Evolutionary conservation across 225 moss, liverwort and hornwort species (phyloP).

Genomic region (Thuidium tamariscinum): DNA sequence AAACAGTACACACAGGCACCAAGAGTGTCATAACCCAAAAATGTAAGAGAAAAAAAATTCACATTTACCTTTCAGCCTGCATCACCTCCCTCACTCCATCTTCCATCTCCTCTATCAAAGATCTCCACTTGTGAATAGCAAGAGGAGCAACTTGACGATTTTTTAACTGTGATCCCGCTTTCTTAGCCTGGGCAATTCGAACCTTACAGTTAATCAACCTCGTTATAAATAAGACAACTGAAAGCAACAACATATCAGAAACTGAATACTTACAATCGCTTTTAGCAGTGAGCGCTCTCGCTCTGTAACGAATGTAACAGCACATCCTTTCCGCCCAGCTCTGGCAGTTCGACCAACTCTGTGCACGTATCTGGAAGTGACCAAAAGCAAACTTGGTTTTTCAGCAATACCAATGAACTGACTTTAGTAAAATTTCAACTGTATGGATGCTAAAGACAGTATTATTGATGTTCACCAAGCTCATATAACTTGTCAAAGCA

Average conservation of each 20-base stretch:
- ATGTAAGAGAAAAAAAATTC: neutral
- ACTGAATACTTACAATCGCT: conserved; percentile 51
- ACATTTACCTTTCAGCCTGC: conserved; percentile 58
- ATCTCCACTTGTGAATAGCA: conserved; percentile 62
- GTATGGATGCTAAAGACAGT: neutral
- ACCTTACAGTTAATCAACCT: neutral
- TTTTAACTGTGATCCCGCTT: conserved; percentile 70
- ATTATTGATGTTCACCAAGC: neutral
- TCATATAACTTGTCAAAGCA: neutral
- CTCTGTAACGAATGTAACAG: conserved; percentile 80
- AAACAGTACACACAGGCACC: neutral
- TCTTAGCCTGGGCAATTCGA: conserved; percentile 57
- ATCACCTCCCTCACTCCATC: conserved; percentile 73
- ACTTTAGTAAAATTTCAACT: neutral
- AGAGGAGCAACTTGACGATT: conserved; percentile 55
- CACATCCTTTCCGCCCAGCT: conserved; percentile 90
- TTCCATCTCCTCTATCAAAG: conserved; percentile 88
- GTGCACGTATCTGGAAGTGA: conserved; percentile 75
- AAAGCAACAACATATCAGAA: neutral
- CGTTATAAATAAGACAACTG: neutral
- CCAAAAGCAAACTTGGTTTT: neutral
- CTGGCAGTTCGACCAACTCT: conserved; percentile 97
- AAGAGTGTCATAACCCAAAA: neutral
- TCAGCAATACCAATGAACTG: neutral
- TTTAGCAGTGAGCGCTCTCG: conserved; percentile 74